Percentiles rank a stretch among this genome's conserved stretches.
Evolutionary conservation across 257 asterid genomes (phyloP).

Genomic region (Przewalskia tangutica): DNA sequence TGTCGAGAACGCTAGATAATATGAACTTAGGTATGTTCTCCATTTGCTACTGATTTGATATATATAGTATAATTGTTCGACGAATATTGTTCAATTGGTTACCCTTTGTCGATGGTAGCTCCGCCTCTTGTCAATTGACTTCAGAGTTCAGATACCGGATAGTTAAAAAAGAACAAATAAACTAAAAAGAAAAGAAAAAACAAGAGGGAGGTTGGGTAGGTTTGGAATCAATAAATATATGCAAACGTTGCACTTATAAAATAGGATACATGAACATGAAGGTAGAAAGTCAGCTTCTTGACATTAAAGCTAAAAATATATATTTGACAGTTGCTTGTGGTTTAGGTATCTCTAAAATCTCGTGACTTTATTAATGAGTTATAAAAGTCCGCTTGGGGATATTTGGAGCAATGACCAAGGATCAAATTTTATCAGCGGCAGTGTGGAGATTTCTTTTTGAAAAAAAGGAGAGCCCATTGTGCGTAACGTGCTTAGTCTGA

Average conservation of each 20-base stretch:
- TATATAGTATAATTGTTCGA: neutral
- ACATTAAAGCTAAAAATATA: neutral
- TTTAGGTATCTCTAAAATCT: slow-evolving; percentile 51
- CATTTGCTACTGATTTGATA: neutral
- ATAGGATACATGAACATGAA: slow-evolving; percentile 6
- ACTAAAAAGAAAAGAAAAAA: neutral
- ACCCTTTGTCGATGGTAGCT: neutral
- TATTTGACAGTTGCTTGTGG: slow-evolving; percentile 42
- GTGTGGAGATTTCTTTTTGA: too few species aligned
- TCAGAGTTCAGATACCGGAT: neutral
- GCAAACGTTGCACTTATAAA: neutral
- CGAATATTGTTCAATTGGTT: neutral
- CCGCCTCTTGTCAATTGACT: neutral
- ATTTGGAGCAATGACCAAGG: too few species aligned
- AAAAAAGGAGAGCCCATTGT: too few species aligned
- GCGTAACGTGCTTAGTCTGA: too few species aligned
- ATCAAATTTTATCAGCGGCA: too few species aligned
- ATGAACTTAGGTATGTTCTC: too few species aligned
- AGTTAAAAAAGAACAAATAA: neutral
- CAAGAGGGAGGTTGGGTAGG: slow-evolving; percentile 16
- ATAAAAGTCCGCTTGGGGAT: too few species aligned
- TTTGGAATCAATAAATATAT: slow-evolving; percentile 26
- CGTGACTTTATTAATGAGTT: slow-evolving; percentile 26
- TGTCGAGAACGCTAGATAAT: too few species aligned
- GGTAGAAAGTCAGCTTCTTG: slow-evolving; percentile 7